A percentile compares a stretch with the other conserved stretches of the same genome.
These are phyloP conservation scores for Oxytropis ochrocephala DNA, from an alignment of 306 rosid genomes.

Conservation along the genomic window DNA sequence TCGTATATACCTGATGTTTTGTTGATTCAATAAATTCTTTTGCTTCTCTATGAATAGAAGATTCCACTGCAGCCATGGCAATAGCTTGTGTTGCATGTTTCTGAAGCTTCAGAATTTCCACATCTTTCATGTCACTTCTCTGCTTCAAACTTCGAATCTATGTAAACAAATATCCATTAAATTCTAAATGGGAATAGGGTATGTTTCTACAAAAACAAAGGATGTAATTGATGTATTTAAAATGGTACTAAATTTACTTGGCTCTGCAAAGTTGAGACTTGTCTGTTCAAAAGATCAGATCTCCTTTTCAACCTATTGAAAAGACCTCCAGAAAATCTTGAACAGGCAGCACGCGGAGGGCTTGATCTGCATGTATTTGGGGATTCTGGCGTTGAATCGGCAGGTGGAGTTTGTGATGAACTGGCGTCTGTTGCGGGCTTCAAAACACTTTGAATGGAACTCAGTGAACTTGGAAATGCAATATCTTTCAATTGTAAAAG, in stretches of 20 bases:
- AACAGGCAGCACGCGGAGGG: constrained; percentile 40
- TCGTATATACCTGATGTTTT: constrained; percentile 49
- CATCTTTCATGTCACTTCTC: constrained; percentile 48
- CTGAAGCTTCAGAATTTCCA: constrained; percentile 44
- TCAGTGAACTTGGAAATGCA: constrained; percentile 59
- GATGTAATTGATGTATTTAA: neutral
- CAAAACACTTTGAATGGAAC: constrained; percentile 46
- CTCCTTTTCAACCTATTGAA: constrained; percentile 52
- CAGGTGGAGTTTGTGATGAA: constrained; percentile 27
- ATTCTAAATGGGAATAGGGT: neutral
- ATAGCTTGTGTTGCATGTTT: constrained; percentile 35
- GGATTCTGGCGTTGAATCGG: constrained; percentile 33
- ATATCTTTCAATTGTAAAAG: constrained; percentile 60
- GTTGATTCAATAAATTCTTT: constrained; percentile 48
- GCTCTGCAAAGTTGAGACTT: constrained; percentile 48
- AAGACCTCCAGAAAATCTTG: constrained; percentile 50
- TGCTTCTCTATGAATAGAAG: constrained; percentile 39
- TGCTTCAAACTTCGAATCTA: constrained; percentile 56
- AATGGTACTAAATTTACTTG: constrained; percentile 39
- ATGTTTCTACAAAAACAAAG: neutral
- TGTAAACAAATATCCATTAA: constrained; percentile 17
- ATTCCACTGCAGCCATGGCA: constrained; percentile 48
- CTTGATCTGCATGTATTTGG: constrained; percentile 50
- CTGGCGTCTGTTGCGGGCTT: constrained; percentile 31
- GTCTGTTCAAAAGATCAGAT: constrained; percentile 45